These are phyloP conservation scores for Auxenochlorella pyrenoidosa DNA, from an alignment of 139 green algal species.

Conservation along the genomic window DNA sequence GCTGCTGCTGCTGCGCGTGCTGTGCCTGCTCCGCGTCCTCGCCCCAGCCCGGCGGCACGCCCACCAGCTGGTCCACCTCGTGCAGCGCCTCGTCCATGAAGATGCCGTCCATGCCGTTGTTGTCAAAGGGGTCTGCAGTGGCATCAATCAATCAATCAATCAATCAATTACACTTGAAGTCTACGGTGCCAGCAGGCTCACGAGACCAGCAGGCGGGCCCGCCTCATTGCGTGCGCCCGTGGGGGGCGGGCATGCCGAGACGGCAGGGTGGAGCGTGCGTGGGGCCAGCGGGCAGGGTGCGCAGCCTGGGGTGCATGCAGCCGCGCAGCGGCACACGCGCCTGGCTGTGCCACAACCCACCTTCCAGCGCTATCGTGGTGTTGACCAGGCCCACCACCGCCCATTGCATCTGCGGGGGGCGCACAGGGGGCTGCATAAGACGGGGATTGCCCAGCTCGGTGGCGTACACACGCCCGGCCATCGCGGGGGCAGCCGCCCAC, in stretches of 20 bases:
- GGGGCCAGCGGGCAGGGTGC: too few species aligned
- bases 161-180: too few species aligned
- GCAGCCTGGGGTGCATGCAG: too few species aligned
- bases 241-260: too few species aligned
- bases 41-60: background rate
- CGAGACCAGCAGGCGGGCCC: too few species aligned
- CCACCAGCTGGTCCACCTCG: conserved; percentile 57
- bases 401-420: conserved; percentile 45
- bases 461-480: too few species aligned
- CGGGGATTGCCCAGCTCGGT: background rate
- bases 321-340: too few species aligned
- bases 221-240: too few species aligned
- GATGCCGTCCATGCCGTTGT: conserved; percentile 65
- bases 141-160: background rate
- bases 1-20: background rate
- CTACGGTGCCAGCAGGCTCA: too few species aligned
- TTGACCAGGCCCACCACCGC: conserved; percentile 61
- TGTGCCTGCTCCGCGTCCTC: background rate
- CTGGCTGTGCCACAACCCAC: background rate
- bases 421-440: background rate
- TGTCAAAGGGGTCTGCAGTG: conserved; percentile 66
- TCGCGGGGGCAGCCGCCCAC: too few species aligned
- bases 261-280: too few species aligned
- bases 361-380: conserved; percentile 54
- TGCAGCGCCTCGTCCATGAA: conserved; percentile 62